Conservation (phyloP, 1,139 yeast species). For the Kurtzmaniella quercitrusa region DNA sequence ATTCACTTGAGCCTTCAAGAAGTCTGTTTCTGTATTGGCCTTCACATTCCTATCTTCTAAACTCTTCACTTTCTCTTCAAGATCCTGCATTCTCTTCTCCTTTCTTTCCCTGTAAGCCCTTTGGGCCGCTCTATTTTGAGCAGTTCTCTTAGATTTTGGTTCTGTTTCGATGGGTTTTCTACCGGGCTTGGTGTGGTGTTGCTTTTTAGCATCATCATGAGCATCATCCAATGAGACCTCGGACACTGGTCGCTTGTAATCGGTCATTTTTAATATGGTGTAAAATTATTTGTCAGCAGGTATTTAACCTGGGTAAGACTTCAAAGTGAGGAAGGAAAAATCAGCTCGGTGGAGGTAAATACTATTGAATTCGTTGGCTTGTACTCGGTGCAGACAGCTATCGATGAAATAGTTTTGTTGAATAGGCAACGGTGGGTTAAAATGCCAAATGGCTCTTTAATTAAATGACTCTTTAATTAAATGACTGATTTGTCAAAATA, state of each 20-base stretch:
- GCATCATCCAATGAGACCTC: conserved; percentile 18
- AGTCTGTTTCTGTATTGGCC: conserved; percentile 66
- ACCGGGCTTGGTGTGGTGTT: conserved; percentile 38
- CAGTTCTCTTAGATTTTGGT: conserved; percentile 84
- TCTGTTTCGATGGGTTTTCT: conserved; percentile 77
- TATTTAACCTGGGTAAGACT: too few species aligned
- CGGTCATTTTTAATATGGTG: conserved; percentile 21
- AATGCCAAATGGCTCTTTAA: too few species aligned
- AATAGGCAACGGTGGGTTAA: too few species aligned
- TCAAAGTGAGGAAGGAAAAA: too few species aligned
- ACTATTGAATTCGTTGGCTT: too few species aligned
- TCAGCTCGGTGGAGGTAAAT: too few species aligned
- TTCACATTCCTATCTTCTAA: conserved; percentile 68
- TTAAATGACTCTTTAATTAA: too few species aligned
- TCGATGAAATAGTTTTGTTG: too few species aligned
- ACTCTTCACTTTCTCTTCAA: conserved; percentile 70
- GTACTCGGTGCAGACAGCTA: too few species aligned
- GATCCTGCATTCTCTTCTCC: conserved; percentile 79
- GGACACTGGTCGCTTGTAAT: conserved; percentile 31
- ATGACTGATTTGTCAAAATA: too few species aligned
- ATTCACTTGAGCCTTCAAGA: conserved; percentile 71
- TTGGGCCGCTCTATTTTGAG: conserved; percentile 97
- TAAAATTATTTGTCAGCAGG: background rate
- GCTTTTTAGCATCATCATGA: conserved; percentile 32
- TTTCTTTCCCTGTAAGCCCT: conserved; percentile 94